These are phyloP conservation scores for Salix purpurea DNA, from an alignment of 345 rosid genomes.

Conservation along the genomic window DNA sequence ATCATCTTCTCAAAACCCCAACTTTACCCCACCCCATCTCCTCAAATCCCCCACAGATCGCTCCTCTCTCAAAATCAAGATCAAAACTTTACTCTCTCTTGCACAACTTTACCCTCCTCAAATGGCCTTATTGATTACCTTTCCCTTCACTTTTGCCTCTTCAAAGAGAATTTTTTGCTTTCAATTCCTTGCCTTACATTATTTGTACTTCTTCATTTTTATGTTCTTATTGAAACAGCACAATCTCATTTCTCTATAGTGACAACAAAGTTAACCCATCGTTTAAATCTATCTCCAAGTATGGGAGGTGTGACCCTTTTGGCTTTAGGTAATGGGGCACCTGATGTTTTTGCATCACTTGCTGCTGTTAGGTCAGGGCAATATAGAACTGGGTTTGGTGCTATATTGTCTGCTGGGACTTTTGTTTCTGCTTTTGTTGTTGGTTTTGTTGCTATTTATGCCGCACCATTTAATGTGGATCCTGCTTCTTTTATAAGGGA, in stretches of 20 bases:
- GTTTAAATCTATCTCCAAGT: constrained; percentile 69
- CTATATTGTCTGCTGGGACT: constrained; percentile 84
- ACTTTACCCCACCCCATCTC: constrained; percentile 4
- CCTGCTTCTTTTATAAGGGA: constrained; percentile 74
- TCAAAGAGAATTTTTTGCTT: constrained; percentile 37
- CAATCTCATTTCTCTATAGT: constrained; percentile 85
- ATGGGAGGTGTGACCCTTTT: constrained; percentile 91
- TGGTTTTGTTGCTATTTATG: constrained; percentile 88
- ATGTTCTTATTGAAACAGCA: constrained; percentile 89
- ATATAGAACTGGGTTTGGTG: constrained; percentile 85
- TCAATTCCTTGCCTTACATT: constrained; percentile 57
- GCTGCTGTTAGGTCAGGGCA: constrained; percentile 82
- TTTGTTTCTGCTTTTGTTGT: constrained; percentile 90
- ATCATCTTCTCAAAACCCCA: constrained; percentile 39
- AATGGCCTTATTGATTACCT: constrained; percentile 60
- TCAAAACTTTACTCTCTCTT: constrained; percentile 16
- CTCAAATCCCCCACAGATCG: constrained; percentile 41
- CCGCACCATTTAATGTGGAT: constrained; percentile 75
- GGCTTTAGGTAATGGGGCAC: constrained; percentile 93
- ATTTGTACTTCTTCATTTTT: constrained; percentile 64
- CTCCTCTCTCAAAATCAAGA: constrained; percentile 29
- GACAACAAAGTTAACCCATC: constrained; percentile 77
- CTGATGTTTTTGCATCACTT: constrained; percentile 82
- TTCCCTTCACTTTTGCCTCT: constrained; percentile 61
- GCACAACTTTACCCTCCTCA: constrained; percentile 27